Evolutionary conservation across 805 yeast species (phyloP).

Genomic region (Kluyveromyces dobzhanskii): DNA sequence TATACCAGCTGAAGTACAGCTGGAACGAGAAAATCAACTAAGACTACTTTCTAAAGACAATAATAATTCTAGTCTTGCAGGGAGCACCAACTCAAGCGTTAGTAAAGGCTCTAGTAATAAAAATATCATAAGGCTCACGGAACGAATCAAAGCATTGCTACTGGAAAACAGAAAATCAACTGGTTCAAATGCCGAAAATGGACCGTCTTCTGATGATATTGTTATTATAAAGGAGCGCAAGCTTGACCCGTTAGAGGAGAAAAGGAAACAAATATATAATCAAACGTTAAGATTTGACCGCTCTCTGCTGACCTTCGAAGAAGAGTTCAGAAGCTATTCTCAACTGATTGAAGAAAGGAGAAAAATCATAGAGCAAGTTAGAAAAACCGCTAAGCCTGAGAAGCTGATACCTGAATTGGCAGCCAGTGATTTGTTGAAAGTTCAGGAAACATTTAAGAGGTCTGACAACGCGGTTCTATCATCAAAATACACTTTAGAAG

Average conservation of each 20-base stretch:
- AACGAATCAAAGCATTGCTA: constrained; percentile 19
- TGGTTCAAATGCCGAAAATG: constrained; percentile 2
- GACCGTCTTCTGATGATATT: constrained; percentile 17
- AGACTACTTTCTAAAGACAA: constrained; percentile 16
- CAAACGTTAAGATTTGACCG: constrained; percentile 20
- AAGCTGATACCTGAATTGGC: constrained; percentile 22
- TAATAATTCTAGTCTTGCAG: too few species aligned
- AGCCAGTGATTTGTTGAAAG: constrained; percentile 15
- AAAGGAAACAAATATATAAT: constrained; percentile 7
- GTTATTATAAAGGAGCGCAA: constrained; percentile 23
- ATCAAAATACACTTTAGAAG: constrained; percentile 42
- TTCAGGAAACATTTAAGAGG: constrained; percentile 24
- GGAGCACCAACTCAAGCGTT: background rate
- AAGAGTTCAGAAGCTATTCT: constrained; percentile 37
- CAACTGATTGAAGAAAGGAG: constrained; percentile 36
- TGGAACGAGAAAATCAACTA: constrained; percentile 21
- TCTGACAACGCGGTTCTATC: constrained; percentile 21
- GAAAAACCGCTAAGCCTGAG: constrained; percentile 13
- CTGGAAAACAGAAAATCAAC: constrained; percentile 8
- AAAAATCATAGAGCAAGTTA: constrained; percentile 29
- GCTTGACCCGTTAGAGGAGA: constrained; percentile 17
- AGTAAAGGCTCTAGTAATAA: constrained; percentile 6
- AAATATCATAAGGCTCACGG: constrained; percentile 21
- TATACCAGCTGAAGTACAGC: constrained; percentile 24
- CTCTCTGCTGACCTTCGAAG: constrained; percentile 24